phyloP scores from a whole-genome alignment of 768 basidiomycete species.

The Boletus barrowsii region DNA sequence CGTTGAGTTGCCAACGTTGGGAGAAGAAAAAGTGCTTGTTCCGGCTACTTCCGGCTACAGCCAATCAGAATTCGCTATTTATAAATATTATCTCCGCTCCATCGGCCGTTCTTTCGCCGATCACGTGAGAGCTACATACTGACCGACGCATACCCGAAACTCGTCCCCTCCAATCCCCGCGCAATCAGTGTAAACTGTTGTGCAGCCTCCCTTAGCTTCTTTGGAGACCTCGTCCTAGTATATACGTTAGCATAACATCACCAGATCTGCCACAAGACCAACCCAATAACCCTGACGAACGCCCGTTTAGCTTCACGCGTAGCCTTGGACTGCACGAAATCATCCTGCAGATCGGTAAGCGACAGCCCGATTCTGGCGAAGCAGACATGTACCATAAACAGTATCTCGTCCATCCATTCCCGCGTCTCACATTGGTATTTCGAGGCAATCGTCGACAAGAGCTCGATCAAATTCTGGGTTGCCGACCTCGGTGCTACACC shows the following conservation, averaged over 20 bases:
- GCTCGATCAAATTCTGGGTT: slow-evolving; percentile 79
- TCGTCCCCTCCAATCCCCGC: slow-evolving; percentile 78
- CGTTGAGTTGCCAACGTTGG: slow-evolving; percentile 5
- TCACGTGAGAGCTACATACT: slow-evolving; percentile 38
- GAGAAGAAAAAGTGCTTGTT: slow-evolving; percentile 13
- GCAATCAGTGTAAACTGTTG: slow-evolving; percentile 86
- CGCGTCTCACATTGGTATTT: slow-evolving; percentile 53
- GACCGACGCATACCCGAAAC: slow-evolving; percentile 78
- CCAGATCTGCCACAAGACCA: slow-evolving; percentile 3
- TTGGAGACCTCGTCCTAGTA: slow-evolving; percentile 64
- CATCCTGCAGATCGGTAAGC: slow-evolving; percentile 43
- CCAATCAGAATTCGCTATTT: slow-evolving; percentile 25
- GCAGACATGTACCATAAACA: slow-evolving; percentile 53
- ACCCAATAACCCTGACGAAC: slow-evolving; percentile 73
- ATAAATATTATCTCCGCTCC: slow-evolving; percentile 4
- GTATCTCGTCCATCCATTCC: slow-evolving; percentile 70
- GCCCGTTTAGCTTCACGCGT: slow-evolving; percentile 72
- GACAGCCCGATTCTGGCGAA: background rate
- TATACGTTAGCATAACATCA: background rate
- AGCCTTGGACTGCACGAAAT: slow-evolving; percentile 73
- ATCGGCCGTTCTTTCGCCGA: slow-evolving; percentile 12
- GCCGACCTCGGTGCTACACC: slow-evolving; percentile 81
- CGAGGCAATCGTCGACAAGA: slow-evolving; percentile 65
- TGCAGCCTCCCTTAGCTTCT: slow-evolving; percentile 76
- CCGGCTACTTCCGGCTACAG: slow-evolving; percentile 23